A percentile compares a stretch with the other conserved stretches of the same genome.
Evolutionary conservation across 1,284 basidiomycete species (phyloP).

Genomic region (Fomitopsis schrenkii): DNA sequence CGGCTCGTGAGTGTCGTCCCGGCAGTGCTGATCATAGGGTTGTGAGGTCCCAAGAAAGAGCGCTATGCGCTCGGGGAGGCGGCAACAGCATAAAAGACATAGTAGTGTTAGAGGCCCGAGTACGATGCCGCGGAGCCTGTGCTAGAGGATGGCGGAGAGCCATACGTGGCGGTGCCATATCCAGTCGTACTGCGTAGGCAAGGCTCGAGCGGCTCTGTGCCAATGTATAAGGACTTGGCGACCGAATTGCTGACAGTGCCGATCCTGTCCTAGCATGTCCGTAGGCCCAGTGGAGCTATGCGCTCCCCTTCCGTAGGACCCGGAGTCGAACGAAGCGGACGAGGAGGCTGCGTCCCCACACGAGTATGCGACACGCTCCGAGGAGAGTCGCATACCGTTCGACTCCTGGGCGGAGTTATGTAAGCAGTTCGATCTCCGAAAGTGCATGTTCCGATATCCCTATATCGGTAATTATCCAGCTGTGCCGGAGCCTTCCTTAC

Average conservation of each 20-base stretch:
- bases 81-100: constrained; percentile 38
- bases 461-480: too few relatives aligned
- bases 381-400: too few relatives aligned
- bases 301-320: constrained; percentile 62
- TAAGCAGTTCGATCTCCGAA: too few relatives aligned
- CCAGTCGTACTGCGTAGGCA: constrained; percentile 30
- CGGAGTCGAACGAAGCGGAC: constrained; percentile 34
- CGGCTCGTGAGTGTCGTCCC: constrained; percentile 27
- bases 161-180: constrained; percentile 22
- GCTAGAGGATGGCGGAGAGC: constrained; percentile 43
- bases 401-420: too few relatives aligned
- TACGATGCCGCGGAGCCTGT: constrained; percentile 27
- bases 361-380: constrained; percentile 14
- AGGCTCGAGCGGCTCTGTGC: constrained; percentile 39
- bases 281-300: constrained; percentile 32
- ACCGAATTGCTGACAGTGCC: constrained; percentile 46
- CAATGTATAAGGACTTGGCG: constrained; percentile 47
- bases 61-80: constrained; percentile 20
- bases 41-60: constrained; percentile 31
- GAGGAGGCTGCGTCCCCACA: constrained; percentile 17
- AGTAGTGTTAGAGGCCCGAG: constrained; percentile 26
- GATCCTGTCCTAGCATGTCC: constrained; percentile 51
- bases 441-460: too few relatives aligned
- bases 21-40: constrained; percentile 27
- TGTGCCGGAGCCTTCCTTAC: too few relatives aligned